A percentile compares a stretch with the other conserved stretches of the same genome.
phyloP scores from a whole-genome alignment of 2,329 filamentous ascomycete genomes.

The Penicillium frequentans region DNA sequence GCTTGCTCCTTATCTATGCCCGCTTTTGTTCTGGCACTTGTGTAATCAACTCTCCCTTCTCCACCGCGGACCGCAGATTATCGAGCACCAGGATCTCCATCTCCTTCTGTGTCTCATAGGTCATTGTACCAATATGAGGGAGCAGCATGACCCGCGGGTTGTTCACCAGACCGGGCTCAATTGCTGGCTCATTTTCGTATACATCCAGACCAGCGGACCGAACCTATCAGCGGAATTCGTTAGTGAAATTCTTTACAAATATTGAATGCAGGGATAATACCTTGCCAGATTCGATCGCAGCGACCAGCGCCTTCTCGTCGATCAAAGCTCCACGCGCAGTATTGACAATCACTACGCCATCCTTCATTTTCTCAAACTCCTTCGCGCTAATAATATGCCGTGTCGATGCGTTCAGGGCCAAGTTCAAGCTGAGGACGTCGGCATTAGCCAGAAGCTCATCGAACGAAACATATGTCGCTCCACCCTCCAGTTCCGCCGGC shows the following conservation, averaged over 20 bases:
- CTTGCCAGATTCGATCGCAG: conserved; percentile 46
- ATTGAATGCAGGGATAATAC: conserved; percentile 20
- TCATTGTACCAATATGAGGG: conserved; percentile 62
- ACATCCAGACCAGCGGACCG: conserved; percentile 48
- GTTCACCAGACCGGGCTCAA: conserved; percentile 49
- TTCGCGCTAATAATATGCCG: conserved; percentile 47
- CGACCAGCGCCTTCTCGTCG: conserved; percentile 49
- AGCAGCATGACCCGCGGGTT: conserved; percentile 53
- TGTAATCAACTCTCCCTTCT: conserved; percentile 60
- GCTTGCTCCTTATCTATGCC: conserved; percentile 7
- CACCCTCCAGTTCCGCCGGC: conserved; percentile 40
- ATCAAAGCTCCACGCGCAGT: conserved; percentile 47
- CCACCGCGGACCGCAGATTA: conserved; percentile 58
- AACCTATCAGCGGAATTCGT: conserved; percentile 26
- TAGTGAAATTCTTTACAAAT: not conserved
- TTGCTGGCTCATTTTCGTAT: conserved; percentile 48
- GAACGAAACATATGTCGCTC: conserved; percentile 47
- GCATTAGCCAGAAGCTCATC: conserved; percentile 47
- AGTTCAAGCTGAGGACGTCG: conserved; percentile 49
- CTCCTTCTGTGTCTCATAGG: conserved; percentile 60
- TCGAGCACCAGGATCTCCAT: conserved; percentile 62
- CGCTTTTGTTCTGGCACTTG: conserved; percentile 61
- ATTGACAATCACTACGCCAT: conserved; percentile 47
- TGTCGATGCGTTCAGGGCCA: conserved; percentile 46
- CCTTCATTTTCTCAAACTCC: conserved; percentile 49